Evolutionary conservation across 129 eudicot genomes (phyloP).

Genomic region (Chrysanthemum seticuspe): DNA sequence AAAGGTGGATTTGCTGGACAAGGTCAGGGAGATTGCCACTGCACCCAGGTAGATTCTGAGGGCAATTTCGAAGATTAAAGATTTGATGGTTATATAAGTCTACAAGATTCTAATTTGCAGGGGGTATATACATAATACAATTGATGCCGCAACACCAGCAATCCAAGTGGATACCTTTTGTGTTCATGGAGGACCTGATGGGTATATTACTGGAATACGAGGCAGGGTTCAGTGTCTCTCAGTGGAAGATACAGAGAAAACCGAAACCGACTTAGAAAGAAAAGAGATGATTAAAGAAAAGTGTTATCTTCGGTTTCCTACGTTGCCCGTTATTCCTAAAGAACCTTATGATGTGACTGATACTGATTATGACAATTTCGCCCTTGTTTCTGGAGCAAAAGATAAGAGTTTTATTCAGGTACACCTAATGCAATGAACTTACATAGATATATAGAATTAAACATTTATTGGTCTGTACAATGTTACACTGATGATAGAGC

Average conservation of each 20-base stretch:
- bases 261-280: conserved; percentile 52
- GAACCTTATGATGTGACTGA: conserved; percentile 90
- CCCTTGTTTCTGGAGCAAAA: conserved; percentile 94
- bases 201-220: conserved; percentile 91
- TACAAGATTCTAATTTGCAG: conserved; percentile 36
- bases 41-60: conserved; percentile 72
- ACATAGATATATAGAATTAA: no score
- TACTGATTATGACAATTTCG: conserved; percentile 86
- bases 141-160: conserved; percentile 51
- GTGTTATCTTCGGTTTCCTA: conserved; percentile 87
- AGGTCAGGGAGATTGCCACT: conserved; percentile 97
- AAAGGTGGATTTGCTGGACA: conserved; percentile 91
- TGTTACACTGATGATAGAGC: neutral
- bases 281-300: conserved; percentile 73
- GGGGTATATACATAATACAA: conserved; percentile 79
- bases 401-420: conserved; percentile 69
- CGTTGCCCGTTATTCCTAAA: conserved; percentile 88
- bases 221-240: conserved; percentile 82
- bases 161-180: conserved; percentile 96
- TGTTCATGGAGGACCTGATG: conserved; percentile 89
- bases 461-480: neutral
- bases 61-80: conserved; percentile 12
- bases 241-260: conserved; percentile 60
- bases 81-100: neutral
- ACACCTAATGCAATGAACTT: no score